Base-by-base conservation (phyloP, 2,329 filamentous ascomycete species). In the Thermothelomyces thermophilus region DNA sequence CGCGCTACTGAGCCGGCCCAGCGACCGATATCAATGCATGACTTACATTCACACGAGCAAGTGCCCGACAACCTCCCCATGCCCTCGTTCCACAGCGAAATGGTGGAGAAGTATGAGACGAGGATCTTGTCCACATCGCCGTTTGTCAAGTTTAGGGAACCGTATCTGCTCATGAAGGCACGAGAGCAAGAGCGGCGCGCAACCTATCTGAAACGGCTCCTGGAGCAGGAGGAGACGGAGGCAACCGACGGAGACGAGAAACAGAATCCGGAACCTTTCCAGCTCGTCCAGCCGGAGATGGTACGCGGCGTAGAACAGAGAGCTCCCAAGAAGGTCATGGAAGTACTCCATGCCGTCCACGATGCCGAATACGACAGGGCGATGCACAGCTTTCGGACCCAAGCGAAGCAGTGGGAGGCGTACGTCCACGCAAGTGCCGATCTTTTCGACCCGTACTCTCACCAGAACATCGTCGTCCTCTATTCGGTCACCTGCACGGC, bases 311-410 rank as follows among this genome's bases (percentile, higher is more conserved):
- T 89, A 40, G 82, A 88, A 1, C 84, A 87, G 46, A 84, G 84
- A 59, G 86, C 88, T 3, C 87, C 90, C 0, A 82, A 82, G 39
- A 89, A 95, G 63, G 87, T 96, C 28, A 90, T 90, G 71, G 91
- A 97, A 60, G 89, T 97, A 42, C 71, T 98, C 6, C 90, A 93
- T 64, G 93, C 93, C 19, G 90, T 96, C 11, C 90, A 97, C 66
- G 89, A 96, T 64, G 90, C 90, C 2, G 93, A 98, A 66, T 96
- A 97, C 60, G 90, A 98, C 65, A 95, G 93, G 67, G 90, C 91
- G 1, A 71, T 94, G 30, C 88, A 96, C 68, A 90, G 90, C 60
- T 98, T 97, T 64, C 82, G 90, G 65, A 96, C 89, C 0, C 91
- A 97, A 64, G 95, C 90, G 50, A 82, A 88, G 26, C 90, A 96